Evolutionary conservation across 495 filamentous ascomycete genomes (phyloP).

Genomic region (Lentithecium fluviatile): DNA sequence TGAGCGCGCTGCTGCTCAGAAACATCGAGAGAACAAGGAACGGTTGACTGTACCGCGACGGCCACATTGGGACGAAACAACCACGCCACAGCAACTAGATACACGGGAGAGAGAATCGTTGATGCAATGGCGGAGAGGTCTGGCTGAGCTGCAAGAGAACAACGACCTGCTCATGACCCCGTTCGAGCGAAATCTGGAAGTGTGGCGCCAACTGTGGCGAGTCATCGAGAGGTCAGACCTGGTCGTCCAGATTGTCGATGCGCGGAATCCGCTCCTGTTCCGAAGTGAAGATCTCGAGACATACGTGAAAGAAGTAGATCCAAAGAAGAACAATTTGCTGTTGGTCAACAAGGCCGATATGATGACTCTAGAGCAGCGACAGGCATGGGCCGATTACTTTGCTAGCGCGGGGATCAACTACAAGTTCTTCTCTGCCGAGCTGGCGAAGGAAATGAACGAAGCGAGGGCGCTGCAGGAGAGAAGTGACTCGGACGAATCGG

Average conservation of each 20-base stretch:
- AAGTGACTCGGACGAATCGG: slow-evolving; percentile 46
- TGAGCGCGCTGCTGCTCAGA: slow-evolving; percentile 71
- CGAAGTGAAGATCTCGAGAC: slow-evolving; percentile 88
- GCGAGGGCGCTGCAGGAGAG: slow-evolving; percentile 51
- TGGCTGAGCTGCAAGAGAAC: slow-evolving; percentile 89
- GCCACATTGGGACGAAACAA: slow-evolving; percentile 81
- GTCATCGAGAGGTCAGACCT: slow-evolving; percentile 97
- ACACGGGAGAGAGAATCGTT: slow-evolving; percentile 75
- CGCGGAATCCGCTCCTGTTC: slow-evolving; percentile 90
- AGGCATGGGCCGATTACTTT: slow-evolving; percentile 86
- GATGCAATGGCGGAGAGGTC: slow-evolving; percentile 81
- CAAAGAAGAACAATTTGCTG: slow-evolving; percentile 84
- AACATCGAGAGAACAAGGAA: slow-evolving; percentile 74
- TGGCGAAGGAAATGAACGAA: slow-evolving; percentile 87
- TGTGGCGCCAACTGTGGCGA: slow-evolving; percentile 98
- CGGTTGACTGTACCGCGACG: slow-evolving; percentile 86
- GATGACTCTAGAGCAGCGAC: slow-evolving; percentile 87
- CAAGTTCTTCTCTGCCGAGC: slow-evolving; percentile 89
- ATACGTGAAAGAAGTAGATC: slow-evolving; percentile 90
- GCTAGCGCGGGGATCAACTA: slow-evolving; percentile 77
- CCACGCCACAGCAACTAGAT: slow-evolving; percentile 80
- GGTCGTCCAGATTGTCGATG: slow-evolving; percentile 98
- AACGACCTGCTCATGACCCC: slow-evolving; percentile 96
- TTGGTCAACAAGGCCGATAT: slow-evolving; percentile 99
- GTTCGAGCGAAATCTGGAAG: slow-evolving; percentile 95